Evolutionary conservation across 345 rosid species (phyloP).

Genomic region (Raphanus sativus): DNA sequence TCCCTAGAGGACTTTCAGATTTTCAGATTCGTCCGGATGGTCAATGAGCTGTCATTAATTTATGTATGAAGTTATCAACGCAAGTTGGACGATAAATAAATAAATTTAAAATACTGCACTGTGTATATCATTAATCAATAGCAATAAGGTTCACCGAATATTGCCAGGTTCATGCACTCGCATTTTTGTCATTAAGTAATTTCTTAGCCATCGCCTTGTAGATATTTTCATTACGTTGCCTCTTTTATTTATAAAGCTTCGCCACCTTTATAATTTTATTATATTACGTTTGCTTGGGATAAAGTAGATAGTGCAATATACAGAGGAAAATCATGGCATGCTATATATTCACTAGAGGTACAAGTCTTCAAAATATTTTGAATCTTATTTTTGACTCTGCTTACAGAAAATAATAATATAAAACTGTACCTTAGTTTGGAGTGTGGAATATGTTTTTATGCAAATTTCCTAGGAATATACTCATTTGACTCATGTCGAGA

Average conservation of each 20-base stretch:
- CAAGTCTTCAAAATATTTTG: not conserved
- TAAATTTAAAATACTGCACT: not conserved
- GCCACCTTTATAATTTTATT: not conserved
- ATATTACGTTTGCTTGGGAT: not conserved
- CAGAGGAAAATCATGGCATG: not conserved
- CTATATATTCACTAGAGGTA: not conserved
- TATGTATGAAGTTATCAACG: conserved; percentile 25
- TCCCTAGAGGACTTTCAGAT: not conserved
- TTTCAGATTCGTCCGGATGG: conserved; percentile 15
- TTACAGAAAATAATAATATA: not conserved
- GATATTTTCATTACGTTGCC: conserved; percentile 10
- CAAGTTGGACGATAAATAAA: conserved; percentile 33
- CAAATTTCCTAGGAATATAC: not conserved
- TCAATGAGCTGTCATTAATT: conserved; percentile 24
- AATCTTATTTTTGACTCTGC: not conserved
- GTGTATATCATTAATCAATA: conserved; percentile 16
- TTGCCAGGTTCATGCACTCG: conserved; percentile 30
- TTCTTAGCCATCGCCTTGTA: conserved; percentile 7
- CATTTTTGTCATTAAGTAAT: conserved; percentile 24
- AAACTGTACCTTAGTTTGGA: not conserved
- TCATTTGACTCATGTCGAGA: not conserved
- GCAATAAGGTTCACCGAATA: conserved; percentile 27
- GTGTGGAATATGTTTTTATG: not conserved
- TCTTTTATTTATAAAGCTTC: not conserved
- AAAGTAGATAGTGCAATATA: not conserved